Evolutionary conservation across 2,329 filamentous ascomycete genomes (phyloP), one percentile per base, ranked within the genome.

Genomic region (Epichloe sibirici): DNA sequence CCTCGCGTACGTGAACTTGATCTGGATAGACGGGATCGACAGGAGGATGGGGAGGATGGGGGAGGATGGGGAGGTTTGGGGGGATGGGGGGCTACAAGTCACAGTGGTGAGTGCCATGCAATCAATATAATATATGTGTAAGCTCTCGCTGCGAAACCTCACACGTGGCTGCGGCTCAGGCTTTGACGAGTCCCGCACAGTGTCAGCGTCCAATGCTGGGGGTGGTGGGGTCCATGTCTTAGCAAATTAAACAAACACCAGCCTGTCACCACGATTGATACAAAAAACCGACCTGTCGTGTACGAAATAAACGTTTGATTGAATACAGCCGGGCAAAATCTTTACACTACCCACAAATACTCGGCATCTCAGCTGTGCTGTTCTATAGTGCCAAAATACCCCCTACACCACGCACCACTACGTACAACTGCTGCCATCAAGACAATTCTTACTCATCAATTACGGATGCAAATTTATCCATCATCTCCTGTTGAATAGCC

Each of bases 381-480:
- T 57, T 67, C 61, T 67, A 66, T 62, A 61, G 53, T 55, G 58
- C 56, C 57, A 57, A 58, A 61, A 56, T 51, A 34, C n/a, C 17
- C 53, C 56, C 50, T 55, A 51, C 51, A 58, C 53, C 58, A 13
- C 28, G 7, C 37, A 40, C 39, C 35, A 48, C 50, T 37, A 51
- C 34, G 39, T 45, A 53, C 52, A 51, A 23, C 37, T 42, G 23
- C 45, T 49, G 23, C 6, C n/a, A 45, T 48, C 53, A 52, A 51
- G 42, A 47, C 46, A 52, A 47, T 49, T 46, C 52, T 70, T 90
- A 98, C 79, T 97, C 91, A 71, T 98, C 93, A 68, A 88, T 82
- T 55, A 98, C 91, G 40, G 90, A 85, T 48, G 93, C 93, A 73
- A 98, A 98, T 75, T 95, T 95, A 74, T 98, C 93, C 62, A 86